A percentile compares a stretch with the other conserved stretches of the same genome.
Conservation (phyloP, 257 asterid species). For the Solanum raphanifolium region DNA sequence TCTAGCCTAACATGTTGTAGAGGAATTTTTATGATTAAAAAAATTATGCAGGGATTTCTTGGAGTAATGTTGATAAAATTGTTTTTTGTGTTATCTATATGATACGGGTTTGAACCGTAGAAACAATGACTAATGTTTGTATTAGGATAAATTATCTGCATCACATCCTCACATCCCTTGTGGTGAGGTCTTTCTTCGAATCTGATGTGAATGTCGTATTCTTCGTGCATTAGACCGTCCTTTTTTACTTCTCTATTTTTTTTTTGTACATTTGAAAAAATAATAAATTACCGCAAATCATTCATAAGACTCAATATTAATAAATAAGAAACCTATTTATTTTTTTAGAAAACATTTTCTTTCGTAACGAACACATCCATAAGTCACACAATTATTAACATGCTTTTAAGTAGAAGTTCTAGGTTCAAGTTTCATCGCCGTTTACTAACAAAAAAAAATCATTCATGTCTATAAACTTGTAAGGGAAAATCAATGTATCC, state of each 20-base stretch:
- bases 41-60: neutral
- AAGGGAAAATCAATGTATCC: too few relatives aligned
- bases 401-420: neutral
- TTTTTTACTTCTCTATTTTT: neutral
- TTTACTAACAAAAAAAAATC: neutral
- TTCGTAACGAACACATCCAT: neutral
- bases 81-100: too few relatives aligned
- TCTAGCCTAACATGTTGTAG: neutral
- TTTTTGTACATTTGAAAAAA: neutral
- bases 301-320: neutral
- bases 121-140: rapidly evolving
- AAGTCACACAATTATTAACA: neutral
- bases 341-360: too few relatives aligned
- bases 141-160: rapidly evolving
- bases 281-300: too few relatives aligned
- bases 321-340: too few relatives aligned
- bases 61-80: neutral
- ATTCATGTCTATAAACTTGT: too few relatives aligned
- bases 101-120: too few relatives aligned
- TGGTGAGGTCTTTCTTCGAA: neutral
- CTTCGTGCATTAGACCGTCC: neutral
- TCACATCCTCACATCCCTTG: rapidly evolving
- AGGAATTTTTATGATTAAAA: too few relatives aligned
- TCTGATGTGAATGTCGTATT: rapidly evolving
- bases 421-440: neutral